Evolutionary conservation across 2,329 filamentous ascomycete species (phyloP).

Genomic region (Ophiostoma angusticollis): DNA sequence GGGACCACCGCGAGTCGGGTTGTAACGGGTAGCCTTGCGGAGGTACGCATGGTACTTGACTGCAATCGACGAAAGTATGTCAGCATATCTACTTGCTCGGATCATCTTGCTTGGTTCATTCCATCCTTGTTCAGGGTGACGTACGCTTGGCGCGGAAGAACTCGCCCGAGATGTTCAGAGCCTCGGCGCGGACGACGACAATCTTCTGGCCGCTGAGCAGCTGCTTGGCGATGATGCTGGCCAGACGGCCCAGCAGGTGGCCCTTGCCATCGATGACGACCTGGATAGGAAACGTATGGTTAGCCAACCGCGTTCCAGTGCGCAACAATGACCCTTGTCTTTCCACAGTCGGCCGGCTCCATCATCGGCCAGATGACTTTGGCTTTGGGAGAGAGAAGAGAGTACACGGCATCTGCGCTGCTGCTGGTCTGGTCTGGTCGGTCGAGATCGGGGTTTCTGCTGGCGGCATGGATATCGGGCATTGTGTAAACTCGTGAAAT

Average conservation of each 20-base stretch:
- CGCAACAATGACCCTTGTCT: too few species aligned
- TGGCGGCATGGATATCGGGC: too few species aligned
- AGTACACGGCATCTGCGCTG: too few species aligned
- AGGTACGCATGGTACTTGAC: slow-evolving; percentile 99
- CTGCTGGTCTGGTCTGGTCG: too few species aligned
- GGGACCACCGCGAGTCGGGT: slow-evolving; percentile 97
- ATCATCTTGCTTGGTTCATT: too few species aligned
- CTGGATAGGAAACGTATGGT: slow-evolving; percentile 31
- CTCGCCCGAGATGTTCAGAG: slow-evolving; percentile 99
- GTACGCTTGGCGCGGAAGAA: slow-evolving; percentile 99
- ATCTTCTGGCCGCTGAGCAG: slow-evolving; percentile 99
- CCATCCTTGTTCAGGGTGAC: slow-evolving; percentile 40
- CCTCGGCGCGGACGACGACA: slow-evolving; percentile 96
- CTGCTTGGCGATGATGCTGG: slow-evolving; percentile 97
- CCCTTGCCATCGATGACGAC: slow-evolving; percentile 99
- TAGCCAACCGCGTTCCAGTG: slow-evolving; percentile 5
- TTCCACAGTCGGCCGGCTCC: too few species aligned
- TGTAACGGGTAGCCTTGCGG: slow-evolving; percentile 99
- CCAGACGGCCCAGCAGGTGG: slow-evolving; percentile 97
- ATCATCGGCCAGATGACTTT: neutral
- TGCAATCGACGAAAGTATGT: slow-evolving; percentile 31
- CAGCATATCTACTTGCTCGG: neutral
- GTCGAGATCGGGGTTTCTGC: too few species aligned
- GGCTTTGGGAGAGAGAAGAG: too few species aligned
- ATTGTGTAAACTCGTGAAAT: too few species aligned